A percentile compares a stretch with the other conserved stretches of the same genome.
phyloP scores from a whole-genome alignment of 768 basidiomycete species.

The Multifurca ochricompacta region DNA sequence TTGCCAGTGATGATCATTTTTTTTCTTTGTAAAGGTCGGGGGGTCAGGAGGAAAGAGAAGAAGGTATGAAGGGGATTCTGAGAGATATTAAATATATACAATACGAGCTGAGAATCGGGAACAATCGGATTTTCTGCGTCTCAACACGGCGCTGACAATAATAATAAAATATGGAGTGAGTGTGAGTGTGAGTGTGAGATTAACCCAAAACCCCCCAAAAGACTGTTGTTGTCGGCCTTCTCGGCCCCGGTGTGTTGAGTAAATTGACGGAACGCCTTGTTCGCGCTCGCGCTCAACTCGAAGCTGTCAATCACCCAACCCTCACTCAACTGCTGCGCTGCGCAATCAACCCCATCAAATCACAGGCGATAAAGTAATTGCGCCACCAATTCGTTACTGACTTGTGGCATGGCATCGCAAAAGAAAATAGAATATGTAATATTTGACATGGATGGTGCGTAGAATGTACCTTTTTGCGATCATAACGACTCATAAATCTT shows the following conservation, averaged over 20 bases:
- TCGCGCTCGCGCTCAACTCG: no score
- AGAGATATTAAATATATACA: background rate
- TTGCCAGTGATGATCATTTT: background rate
- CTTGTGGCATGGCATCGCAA: background rate
- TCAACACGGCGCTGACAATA: background rate
- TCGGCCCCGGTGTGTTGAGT: no score
- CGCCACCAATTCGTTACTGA: no score
- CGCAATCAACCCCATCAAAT: no score
- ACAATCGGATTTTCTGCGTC: background rate
- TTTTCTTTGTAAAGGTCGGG: background rate
- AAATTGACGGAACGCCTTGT: no score
- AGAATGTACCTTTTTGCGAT: no score
- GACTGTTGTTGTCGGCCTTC: no score
- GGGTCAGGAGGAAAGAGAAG: background rate
- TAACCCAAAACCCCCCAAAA: no score
- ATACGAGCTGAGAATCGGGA: background rate
- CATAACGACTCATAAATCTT: no score
- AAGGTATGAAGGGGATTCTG: background rate
- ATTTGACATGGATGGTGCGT: conserved; percentile 32
- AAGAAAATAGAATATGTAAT: conserved; percentile 25
- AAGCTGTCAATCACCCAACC: no score
- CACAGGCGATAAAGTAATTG: background rate
- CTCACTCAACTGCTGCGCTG: no score
- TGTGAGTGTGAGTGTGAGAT: no score
- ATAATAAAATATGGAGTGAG: background rate